phyloP scores from a whole-genome alignment of 495 filamentous ascomycete species.

The Pseudevernia furfuracea region DNA sequence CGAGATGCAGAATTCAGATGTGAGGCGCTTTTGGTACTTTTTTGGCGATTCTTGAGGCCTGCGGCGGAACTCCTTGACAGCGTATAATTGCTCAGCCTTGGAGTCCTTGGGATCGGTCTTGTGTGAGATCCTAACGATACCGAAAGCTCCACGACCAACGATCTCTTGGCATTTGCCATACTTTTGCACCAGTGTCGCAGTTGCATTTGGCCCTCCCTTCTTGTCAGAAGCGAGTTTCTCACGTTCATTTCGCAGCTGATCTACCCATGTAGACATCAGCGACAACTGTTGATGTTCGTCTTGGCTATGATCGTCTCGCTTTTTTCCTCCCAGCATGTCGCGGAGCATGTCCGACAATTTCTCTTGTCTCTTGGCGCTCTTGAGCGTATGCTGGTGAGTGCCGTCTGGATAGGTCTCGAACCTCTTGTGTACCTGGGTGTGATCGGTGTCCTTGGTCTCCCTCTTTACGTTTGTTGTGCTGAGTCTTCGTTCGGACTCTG shows the following conservation, averaged over 20 bases:
- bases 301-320: slow-evolving; percentile 58
- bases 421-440: slow-evolving; percentile 39
- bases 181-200: slow-evolving; percentile 84
- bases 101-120: slow-evolving; percentile 79
- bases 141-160: slow-evolving; percentile 94
- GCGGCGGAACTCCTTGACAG: slow-evolving; percentile 96
- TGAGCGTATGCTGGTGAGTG: slow-evolving; percentile 79
- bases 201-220: slow-evolving; percentile 66
- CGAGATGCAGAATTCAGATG: slow-evolving; percentile 98
- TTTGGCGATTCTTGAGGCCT: slow-evolving; percentile 87
- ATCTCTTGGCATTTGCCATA: slow-evolving; percentile 99
- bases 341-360: slow-evolving; percentile 90
- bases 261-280: slow-evolving; percentile 91
- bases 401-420: slow-evolving; percentile 57
- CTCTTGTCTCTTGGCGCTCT: slow-evolving; percentile 82
- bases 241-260: slow-evolving; percentile 82
- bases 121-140: slow-evolving; percentile 97
- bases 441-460: slow-evolving; percentile 38
- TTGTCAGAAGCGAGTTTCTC: slow-evolving; percentile 68
- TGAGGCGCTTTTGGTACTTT: slow-evolving; percentile 96
- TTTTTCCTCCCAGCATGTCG: slow-evolving; percentile 67
- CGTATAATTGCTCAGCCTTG: slow-evolving; percentile 81
- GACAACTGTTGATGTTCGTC: slow-evolving; percentile 77
- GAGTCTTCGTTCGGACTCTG: slow-evolving; percentile 39
- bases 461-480: slow-evolving; percentile 37